Evolutionary conservation across 2,329 filamentous ascomycete species (phyloP), one percentile per base, ranked within the genome.

Genomic region (Talaromyces sp.): DNA sequence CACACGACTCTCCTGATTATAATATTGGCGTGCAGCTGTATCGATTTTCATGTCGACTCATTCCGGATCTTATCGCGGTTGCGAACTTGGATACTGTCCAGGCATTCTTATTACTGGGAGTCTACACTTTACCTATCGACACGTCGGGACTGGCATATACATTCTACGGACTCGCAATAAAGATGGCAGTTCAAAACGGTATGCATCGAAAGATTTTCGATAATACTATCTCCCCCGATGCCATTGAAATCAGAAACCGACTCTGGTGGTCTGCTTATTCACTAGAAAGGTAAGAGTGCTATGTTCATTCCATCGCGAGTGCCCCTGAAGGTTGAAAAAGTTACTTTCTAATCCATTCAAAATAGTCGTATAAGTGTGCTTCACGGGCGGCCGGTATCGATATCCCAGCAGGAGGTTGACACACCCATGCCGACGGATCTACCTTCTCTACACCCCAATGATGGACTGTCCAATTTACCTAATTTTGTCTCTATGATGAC

Each of bases 261-360:
- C 75, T 82, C 13, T 82, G 79, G 74, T 82, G 80, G 80, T 79
- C 78, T 2, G 75, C 73, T 1, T 82, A 81, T 56, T 77, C 77
- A 0, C 72, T 79, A 13, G 80, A 83, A 58, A 79, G 76, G 77
- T 80, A 65, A 27, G 43, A 14, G 14, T 9, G 8, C n/a, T n/a
- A n/a, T n/a, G n/a, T 32, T 32, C 29, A 32, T 7, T 32, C 35
- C n/a, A 39, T n/a, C 35, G 13, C n/a, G 13, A 7, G 13, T 39
- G 8, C n/a, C n/a, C n/a, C n/a, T n/a, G n/a, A 19, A 39, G 14
- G 35, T 8, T n/a, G 7, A 39, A 7, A 7, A 6, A n/a, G 7
- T 16, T 39, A 9, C n/a, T 39, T 8, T 7, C 8, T 7, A 39
- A n/a, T 7, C 35, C 6, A 39, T 6, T 19, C 35, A 39, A n/a